Conservation (phyloP, 2,329 filamentous ascomycete species). For the Tolypocladium sp. region DNA sequence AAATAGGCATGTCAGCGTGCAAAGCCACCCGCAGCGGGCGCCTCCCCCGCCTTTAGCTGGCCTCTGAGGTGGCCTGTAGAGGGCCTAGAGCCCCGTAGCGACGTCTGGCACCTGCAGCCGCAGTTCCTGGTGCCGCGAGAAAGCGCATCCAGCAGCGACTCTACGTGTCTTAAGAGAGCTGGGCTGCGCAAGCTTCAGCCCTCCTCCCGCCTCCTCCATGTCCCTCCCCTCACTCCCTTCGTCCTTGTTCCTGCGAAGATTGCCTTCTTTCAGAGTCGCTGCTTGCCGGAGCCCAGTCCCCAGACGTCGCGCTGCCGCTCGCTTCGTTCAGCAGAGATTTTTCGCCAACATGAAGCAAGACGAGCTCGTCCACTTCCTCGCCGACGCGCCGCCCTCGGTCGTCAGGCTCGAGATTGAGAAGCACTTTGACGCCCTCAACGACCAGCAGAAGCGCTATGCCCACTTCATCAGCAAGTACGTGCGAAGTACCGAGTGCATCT, state of each 20-base stretch:
- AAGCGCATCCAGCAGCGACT: neutral
- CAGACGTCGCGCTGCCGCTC: constrained; percentile 10
- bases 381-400: constrained; percentile 81
- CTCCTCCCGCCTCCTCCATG: constrained; percentile 15
- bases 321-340: constrained; percentile 1
- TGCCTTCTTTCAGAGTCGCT: constrained; percentile 20
- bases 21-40: neutral
- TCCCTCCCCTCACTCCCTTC: constrained; percentile 16
- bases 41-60: neutral
- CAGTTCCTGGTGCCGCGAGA: neutral
- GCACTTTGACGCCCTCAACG: constrained; percentile 72
- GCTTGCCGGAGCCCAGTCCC: constrained; percentile 12
- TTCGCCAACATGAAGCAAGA: constrained; percentile 44
- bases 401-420: constrained; percentile 85
- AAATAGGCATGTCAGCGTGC: neutral
- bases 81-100: neutral
- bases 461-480: constrained; percentile 75
- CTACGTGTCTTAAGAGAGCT: neutral
- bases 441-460: constrained; percentile 80
- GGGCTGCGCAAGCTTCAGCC: constrained; percentile 3
- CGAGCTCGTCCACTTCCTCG: constrained; percentile 69
- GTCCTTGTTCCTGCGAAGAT: constrained; percentile 24
- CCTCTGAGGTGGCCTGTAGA: neutral
- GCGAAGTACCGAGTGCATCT: no score
- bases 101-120: neutral